Base-by-base conservation (phyloP, 768 basidiomycete species). In the Rhodotorula diobovata region DNA sequence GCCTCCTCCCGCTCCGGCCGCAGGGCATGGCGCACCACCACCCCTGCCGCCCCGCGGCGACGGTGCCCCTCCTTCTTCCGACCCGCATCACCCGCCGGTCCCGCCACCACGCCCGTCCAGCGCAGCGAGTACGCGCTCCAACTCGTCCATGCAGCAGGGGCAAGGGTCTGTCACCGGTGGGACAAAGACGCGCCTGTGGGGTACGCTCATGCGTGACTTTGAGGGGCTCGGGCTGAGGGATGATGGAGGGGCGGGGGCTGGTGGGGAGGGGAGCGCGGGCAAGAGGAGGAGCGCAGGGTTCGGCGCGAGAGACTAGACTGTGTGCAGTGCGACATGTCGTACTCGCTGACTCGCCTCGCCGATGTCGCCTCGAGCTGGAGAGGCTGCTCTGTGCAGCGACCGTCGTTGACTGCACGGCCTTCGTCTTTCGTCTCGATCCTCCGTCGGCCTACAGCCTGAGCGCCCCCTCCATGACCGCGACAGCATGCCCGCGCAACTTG, bases 131-230 rank as follows among this genome's bases (percentile, higher is more conserved):
- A 25, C 39, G 18, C 58, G 39, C 6, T 59, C 58, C 14, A 25
- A 34, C 18, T 21, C 41, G 7, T 23, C 30, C 21, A 35, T 34
- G 53, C 48, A 37, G 45, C 37, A 37, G 32, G 37, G 8, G 53
- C 55, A 57, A 39, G 53, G n/a, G 28, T 61, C 16, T 0, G 18
- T 34, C 45, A 32, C 61, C 25, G 56, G 35, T n/a, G 34, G 67
- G 61, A 18, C 41, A 12, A 73, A 73, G 54, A 65, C 43, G 65
- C 48, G 50, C n/a, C 9, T 69, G n/a, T 70, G 70, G 14, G 68
- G 68, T 1, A 58, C 45, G 39, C 43, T 73, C 50, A 73, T 73
- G 72, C 45, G 61, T 32, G 72, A 73, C 41, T 67, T 73, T 39
- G 64, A 66, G n/a, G 72, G 61, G 20, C 41, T 73, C 4, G 71